Evolutionary conservation across 495 filamentous ascomycete genomes (phyloP), one percentile per base, ranked within the genome.

Genomic region (Halenospora varia): DNA sequence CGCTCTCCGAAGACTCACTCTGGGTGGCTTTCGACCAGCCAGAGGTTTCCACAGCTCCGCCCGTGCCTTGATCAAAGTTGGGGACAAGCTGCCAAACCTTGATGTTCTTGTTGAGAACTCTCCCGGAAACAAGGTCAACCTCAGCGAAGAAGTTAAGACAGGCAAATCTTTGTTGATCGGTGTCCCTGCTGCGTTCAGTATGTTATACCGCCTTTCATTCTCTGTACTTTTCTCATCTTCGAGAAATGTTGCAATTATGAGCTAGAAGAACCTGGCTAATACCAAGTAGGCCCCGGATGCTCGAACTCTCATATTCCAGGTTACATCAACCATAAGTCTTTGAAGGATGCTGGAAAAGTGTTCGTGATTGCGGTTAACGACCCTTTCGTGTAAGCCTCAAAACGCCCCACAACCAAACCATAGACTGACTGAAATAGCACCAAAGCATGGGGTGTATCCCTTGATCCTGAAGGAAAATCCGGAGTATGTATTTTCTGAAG

Each of bases 321-420:
- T 24, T 96, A 88, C 68, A 85, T 94, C 6, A 49, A 49, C 4
- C 85, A 86, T 66, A 79, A 83, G n/a, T 10, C 10, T 3, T 20
- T 49, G 6, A 49, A 49, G 75, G 77, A 84, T 49, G 90, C 87
- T 11, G 90, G 93, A 49, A 68, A 82, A 48, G 87, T 93, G 41
- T 95, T 93, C 60, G 90, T 97, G 23, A 85, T 98, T 50, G 80
- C 85, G 22, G 91, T 97, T 69, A 98, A 98, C 73, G 94, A 98
- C 70, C 83, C 92, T 24, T 97, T 97, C 72, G 94, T 97, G 84
- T 95, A 81, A 75, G 88, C 8, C 18, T 15, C 11, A 45, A 9
- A 4, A 9, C 6, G 8, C 18, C 42, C 11, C 6, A 9, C 17
- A n/a, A 9, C 4, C 6, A 45, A n/a, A 6, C 11, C 42, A n/a